phyloP scores from a whole-genome alignment of 2,329 filamentous ascomycete species.

The Talaromyces sp. region DNA sequence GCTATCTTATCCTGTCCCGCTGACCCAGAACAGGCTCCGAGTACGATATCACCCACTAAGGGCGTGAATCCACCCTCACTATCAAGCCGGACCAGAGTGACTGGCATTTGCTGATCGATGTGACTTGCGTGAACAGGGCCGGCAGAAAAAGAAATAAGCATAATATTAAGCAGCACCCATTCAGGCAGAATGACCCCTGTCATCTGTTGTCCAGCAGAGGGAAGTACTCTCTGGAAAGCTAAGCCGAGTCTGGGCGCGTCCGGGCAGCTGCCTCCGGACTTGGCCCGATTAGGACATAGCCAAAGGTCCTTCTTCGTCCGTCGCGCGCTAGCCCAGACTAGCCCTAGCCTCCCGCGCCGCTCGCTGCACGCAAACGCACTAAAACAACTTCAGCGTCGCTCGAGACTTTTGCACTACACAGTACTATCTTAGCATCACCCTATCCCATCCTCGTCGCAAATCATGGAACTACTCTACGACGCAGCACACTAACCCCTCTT shows the following conservation, averaged over 20 bases:
- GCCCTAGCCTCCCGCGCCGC: background rate
- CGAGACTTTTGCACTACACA: background rate
- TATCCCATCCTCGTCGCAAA: conserved; percentile 2
- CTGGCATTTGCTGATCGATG: background rate
- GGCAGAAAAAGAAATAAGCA: background rate
- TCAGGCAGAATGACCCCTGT: conserved; percentile 1
- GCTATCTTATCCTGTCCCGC: background rate
- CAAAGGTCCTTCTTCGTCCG: background rate
- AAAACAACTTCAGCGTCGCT: background rate
- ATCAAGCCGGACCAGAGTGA: too few species aligned
- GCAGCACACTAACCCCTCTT: conserved; percentile 6
- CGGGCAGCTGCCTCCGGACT: conserved; percentile 1
- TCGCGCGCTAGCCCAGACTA: background rate
- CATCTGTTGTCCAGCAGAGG: background rate
- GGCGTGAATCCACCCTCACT: background rate
- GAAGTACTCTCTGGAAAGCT: background rate
- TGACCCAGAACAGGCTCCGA: background rate
- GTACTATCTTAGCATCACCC: background rate
- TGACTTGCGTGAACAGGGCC: background rate
- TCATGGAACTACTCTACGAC: background rate
- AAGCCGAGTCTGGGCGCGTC: conserved; percentile 13
- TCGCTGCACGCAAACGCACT: conserved; percentile 5
- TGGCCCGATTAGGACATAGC: conserved; percentile 5
- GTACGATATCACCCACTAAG: background rate
- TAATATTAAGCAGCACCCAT: background rate